Evolutionary conservation across 2,329 filamentous ascomycete genomes (phyloP).

Genomic region (Aspergillus vadensis): DNA sequence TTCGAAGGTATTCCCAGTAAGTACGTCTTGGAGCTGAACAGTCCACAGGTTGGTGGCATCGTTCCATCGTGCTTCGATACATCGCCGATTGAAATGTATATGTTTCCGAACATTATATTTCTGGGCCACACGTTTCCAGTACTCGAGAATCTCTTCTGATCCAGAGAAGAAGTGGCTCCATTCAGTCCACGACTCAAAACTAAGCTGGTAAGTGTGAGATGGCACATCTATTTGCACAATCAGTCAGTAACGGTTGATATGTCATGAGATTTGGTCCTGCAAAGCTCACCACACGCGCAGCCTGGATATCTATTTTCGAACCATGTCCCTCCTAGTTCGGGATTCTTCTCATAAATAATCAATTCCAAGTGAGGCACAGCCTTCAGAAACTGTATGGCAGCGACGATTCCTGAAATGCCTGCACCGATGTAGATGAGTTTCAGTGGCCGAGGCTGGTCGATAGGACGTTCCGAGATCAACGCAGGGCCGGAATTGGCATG

Average conservation of each 20-base stretch:
- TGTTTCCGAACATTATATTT: slow-evolving; percentile 1
- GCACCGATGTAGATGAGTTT: slow-evolving; percentile 10
- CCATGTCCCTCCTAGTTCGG: slow-evolving; percentile 7
- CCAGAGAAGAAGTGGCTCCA: slow-evolving; percentile 6
- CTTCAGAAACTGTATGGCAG: slow-evolving; percentile 1
- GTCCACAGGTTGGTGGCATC: not conserved
- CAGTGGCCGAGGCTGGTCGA: not conserved
- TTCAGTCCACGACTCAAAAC: slow-evolving; percentile 3
- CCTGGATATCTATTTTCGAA: slow-evolving; percentile 7
- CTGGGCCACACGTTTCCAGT: slow-evolving; percentile 2
- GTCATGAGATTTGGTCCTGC: rapidly evolving
- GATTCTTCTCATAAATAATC: slow-evolving; percentile 7
- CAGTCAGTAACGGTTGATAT: not conserved
- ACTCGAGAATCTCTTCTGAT: not conserved
- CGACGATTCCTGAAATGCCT: slow-evolving; percentile 6
- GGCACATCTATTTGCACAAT: slow-evolving; percentile 1
- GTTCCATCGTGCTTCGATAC: not conserved
- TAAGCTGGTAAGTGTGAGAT: slow-evolving; percentile 5
- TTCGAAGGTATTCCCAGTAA: not conserved
- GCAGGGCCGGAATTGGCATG: no score
- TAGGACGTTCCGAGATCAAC: not conserved
- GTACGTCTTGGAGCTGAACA: not conserved
- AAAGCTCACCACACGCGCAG: slow-evolving; percentile 4
- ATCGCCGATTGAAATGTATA: not conserved
- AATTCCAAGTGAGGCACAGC: not conserved